These are phyloP conservation scores for Plantago rigida DNA, from an alignment of 305 asterid species.

Conservation along the genomic window DNA sequence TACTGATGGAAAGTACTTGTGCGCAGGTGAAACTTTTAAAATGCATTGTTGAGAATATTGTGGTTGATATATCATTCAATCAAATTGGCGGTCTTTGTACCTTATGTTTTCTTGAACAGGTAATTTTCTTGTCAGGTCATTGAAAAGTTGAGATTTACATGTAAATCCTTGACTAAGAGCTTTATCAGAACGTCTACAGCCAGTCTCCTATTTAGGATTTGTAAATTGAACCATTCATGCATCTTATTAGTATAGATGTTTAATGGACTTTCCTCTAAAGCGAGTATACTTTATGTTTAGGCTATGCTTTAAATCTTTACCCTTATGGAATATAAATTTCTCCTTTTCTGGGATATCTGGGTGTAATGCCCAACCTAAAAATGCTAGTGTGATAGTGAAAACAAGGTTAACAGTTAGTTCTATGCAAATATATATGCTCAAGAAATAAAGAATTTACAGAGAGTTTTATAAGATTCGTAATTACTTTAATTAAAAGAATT, in stretches of 20 bases:
- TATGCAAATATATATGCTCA: not conserved
- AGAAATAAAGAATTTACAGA: not conserved
- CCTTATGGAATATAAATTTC: too few relatives aligned
- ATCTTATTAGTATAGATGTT: not conserved
- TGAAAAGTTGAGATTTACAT: not conserved
- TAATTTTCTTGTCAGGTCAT: slow-evolving; percentile 22
- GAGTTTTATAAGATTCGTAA: not conserved
- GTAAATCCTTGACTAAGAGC: not conserved
- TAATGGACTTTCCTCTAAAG: not conserved
- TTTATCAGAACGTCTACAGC: not conserved
- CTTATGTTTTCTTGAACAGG: slow-evolving; percentile 93
- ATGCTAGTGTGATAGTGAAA: too few relatives aligned
- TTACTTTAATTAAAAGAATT: not conserved
- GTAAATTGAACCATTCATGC: not conserved
- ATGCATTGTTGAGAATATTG: slow-evolving; percentile 75
- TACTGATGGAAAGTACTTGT: slow-evolving; percentile 23
- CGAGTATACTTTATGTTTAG: not conserved
- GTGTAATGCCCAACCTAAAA: not conserved
- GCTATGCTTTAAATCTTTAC: not conserved
- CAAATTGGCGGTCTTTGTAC: slow-evolving; percentile 92
- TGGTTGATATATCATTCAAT: slow-evolving; percentile 80
- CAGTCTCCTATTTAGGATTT: not conserved
- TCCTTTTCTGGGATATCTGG: not conserved
- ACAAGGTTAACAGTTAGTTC: not conserved
- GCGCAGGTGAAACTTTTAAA: slow-evolving; percentile 85